phyloP scores from a whole-genome alignment of 1,284 basidiomycete species.

The Phenoliferia sp. region DNA sequence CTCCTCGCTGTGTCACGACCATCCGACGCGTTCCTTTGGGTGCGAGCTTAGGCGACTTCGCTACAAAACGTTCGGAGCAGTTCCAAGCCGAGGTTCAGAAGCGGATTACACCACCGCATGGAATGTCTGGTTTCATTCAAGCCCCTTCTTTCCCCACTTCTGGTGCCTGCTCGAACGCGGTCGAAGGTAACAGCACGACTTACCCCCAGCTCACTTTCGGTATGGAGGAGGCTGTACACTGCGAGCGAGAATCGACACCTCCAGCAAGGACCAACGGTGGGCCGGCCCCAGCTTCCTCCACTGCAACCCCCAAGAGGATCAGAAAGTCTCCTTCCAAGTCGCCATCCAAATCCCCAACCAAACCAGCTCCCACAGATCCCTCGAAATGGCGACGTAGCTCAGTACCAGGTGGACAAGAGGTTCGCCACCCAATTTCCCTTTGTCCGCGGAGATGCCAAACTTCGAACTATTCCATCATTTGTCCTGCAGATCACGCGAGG shows the following conservation, averaged over 20 bases:
- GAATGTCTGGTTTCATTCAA: no score
- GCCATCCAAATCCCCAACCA: neutral
- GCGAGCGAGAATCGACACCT: no score
- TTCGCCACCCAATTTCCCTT: neutral
- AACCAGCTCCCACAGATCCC: neutral
- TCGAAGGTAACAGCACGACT: no score
- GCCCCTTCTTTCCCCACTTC: no score
- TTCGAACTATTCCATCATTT: neutral
- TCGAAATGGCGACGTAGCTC: neutral
- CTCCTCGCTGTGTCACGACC: neutral
- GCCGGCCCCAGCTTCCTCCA: neutral
- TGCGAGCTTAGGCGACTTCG: neutral
- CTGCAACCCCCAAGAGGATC: neutral
- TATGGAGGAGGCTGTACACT: no score
- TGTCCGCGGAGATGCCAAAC: neutral
- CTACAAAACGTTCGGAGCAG: neutral
- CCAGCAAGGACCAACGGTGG: neutral
- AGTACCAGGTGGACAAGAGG: neutral
- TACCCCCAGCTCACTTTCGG: no score
- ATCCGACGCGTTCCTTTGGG: neutral
- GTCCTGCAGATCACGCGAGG: neutral
- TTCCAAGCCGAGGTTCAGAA: neutral
- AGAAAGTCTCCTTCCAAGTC: neutral
- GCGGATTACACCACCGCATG: no score
- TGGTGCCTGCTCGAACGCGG: no score